Conservation (phyloP, 2,329 filamentous ascomycete genomes). For the Colletotrichum spinosum region DNA sequence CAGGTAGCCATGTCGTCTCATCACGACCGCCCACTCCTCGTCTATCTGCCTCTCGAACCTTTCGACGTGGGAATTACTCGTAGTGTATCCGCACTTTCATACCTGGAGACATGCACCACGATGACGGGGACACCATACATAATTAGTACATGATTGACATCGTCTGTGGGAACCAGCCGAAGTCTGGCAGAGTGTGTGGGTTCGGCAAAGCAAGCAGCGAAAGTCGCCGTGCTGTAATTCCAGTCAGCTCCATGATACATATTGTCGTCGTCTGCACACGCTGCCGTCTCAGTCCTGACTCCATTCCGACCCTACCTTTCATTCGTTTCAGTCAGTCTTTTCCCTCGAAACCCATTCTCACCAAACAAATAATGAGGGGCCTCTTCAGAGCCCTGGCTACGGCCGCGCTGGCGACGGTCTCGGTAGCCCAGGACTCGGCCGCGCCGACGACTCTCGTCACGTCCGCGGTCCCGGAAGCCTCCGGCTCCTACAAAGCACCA, state of each 20-base stretch:
- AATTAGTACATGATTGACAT: too few species aligned
- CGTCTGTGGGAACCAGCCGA: too few species aligned
- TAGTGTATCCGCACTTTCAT: too few species aligned
- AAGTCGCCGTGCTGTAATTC: not conserved
- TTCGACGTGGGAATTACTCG: too few species aligned
- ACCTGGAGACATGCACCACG: too few species aligned
- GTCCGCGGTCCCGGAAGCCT: constrained; percentile 20
- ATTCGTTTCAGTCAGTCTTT: constrained; percentile 13
- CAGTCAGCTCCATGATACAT: not conserved
- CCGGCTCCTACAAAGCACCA: not conserved
- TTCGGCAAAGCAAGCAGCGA: too few species aligned
- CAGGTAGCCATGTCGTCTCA: not conserved
- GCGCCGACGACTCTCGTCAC: constrained; percentile 15
- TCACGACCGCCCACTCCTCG: not conserved
- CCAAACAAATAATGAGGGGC: constrained; percentile 18
- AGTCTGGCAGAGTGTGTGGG: too few species aligned
- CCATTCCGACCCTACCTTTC: not conserved
- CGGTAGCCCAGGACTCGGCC: constrained; percentile 19
- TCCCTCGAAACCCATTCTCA: not conserved
- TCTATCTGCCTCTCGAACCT: not conserved
- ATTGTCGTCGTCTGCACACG: not conserved
- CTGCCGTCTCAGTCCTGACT: not conserved
- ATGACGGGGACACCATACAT: too few species aligned
- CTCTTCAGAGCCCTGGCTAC: constrained; percentile 15
- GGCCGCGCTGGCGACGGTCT: constrained; percentile 14